Conservation (phyloP, 495 filamentous ascomycete genomes). For the Xylona heveae region DNA sequence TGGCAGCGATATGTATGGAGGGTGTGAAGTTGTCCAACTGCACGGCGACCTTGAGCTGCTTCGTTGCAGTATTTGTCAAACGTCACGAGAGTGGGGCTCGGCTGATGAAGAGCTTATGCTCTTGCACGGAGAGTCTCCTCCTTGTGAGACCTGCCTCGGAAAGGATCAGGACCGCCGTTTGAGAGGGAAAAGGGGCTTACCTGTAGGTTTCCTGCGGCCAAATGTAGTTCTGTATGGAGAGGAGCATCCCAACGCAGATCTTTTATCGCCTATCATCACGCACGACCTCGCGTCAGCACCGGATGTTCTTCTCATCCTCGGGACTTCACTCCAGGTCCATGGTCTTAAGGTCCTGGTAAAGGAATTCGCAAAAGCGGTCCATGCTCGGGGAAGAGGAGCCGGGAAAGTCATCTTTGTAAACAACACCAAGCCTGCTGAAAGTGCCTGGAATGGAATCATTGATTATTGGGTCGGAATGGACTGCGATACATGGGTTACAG, state of each 20-base stretch:
- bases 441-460: conserved; percentile 42
- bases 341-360: conserved; percentile 43
- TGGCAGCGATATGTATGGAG: conserved; percentile 17
- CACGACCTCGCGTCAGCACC: conserved; percentile 32
- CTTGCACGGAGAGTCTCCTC: conserved; percentile 31
- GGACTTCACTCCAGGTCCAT: conserved; percentile 47
- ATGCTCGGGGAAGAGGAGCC: conserved; percentile 25
- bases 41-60: conserved; percentile 40
- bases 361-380: conserved; percentile 49
- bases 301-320: conserved; percentile 43
- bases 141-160: conserved; percentile 35
- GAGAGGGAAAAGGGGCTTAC: conserved; percentile 37
- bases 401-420: conserved; percentile 49
- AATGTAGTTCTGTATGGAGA: conserved; percentile 54
- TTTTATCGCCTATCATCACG: conserved; percentile 36
- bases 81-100: conserved; percentile 36
- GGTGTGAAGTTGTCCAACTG: conserved; percentile 38
- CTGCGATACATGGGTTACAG: conserved; percentile 45
- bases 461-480: conserved; percentile 53
- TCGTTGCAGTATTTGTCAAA: conserved; percentile 39
- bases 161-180: conserved; percentile 32
- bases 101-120: conserved; percentile 19
- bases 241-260: conserved; percentile 42
- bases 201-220: conserved; percentile 38
- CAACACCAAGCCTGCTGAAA: conserved; percentile 42